A percentile compares a stretch with the other conserved stretches of the same genome.
Conservation (phyloP, 2,329 filamentous ascomycete genomes). For the Sarocladium oryzae region DNA sequence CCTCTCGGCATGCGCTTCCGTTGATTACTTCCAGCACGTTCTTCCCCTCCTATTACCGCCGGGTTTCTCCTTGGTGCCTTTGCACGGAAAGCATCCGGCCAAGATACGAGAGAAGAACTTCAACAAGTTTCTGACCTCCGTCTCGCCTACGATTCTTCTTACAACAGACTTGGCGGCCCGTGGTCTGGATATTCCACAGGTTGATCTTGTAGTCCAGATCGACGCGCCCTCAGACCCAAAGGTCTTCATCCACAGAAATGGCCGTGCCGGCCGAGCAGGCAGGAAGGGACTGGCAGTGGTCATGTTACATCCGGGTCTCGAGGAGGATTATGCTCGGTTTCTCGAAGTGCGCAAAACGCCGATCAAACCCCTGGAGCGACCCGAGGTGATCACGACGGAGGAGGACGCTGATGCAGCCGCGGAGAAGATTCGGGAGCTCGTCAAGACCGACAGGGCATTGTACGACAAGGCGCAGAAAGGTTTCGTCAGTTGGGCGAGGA, state of each 20-base stretch:
- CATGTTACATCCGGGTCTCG: conserved; percentile 75
- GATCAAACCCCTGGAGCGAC: conserved; percentile 55
- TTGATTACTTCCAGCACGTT: conserved; percentile 87
- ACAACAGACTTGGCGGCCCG: conserved; percentile 91
- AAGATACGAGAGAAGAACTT: conserved; percentile 88
- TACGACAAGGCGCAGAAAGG: conserved; percentile 86
- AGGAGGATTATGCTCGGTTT: conserved; percentile 87
- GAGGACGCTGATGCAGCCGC: conserved; percentile 54
- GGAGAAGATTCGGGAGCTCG: conserved; percentile 53
- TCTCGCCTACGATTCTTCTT: conserved; percentile 72
- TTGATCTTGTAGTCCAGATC: conserved; percentile 85
- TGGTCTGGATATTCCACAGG: conserved; percentile 84
- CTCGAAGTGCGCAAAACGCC: conserved; percentile 83
- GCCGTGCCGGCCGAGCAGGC: conserved; percentile 83
- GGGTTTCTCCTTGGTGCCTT: conserved; percentile 63
- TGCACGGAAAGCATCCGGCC: conserved; percentile 88
- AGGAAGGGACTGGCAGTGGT: conserved; percentile 79
- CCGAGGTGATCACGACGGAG: conserved; percentile 50
- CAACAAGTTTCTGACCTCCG: conserved; percentile 66
- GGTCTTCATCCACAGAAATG: conserved; percentile 89
- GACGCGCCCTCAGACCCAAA: conserved; percentile 83
- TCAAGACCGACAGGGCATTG: conserved; percentile 47
- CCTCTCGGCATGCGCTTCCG: conserved; percentile 85
- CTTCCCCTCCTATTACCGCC: conserved; percentile 66
- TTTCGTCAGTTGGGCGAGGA: conserved; percentile 89